phyloP scores from a whole-genome alignment of 2,329 filamentous ascomycete genomes.

The Periconia macrospinosa region DNA sequence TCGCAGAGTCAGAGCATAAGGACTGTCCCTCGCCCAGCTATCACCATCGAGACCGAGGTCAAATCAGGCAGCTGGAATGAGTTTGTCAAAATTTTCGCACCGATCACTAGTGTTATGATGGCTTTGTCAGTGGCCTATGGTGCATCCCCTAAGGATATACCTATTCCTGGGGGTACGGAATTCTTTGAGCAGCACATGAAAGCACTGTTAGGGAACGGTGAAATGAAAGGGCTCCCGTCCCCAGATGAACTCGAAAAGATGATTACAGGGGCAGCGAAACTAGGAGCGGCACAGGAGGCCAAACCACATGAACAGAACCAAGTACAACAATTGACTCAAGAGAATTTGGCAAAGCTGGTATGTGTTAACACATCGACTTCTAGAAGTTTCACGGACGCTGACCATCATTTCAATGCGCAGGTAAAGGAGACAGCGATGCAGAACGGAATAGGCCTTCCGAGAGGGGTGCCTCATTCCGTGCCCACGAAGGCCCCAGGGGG shows the following conservation, averaged over 20 bases:
- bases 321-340: constrained; percentile 38
- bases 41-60: constrained; percentile 52
- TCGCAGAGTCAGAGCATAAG: constrained; percentile 39
- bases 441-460: constrained; percentile 36
- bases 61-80: constrained; percentile 55
- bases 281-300: constrained; percentile 35
- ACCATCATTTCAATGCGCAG: not conserved
- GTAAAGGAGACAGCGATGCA: constrained; percentile 41
- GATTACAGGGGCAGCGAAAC: constrained; percentile 37
- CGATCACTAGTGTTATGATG: constrained; percentile 54
- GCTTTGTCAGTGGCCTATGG: constrained; percentile 50
- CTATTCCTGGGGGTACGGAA: constrained; percentile 37
- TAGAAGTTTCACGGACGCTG: not conserved
- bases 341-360: constrained; percentile 40
- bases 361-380: not conserved
- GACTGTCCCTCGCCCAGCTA: constrained; percentile 39
- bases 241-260: constrained; percentile 41
- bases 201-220: constrained; percentile 30
- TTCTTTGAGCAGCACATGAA: constrained; percentile 42
- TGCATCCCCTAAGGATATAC: constrained; percentile 38
- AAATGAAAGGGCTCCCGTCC: constrained; percentile 36
- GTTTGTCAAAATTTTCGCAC: constrained; percentile 55
- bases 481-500: constrained; percentile 21
- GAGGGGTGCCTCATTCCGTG: constrained; percentile 31
- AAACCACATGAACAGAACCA: constrained; percentile 26